These are phyloP conservation scores for Epichloe gansuensis DNA, from an alignment of 2,329 filamentous ascomycete genomes.

Conservation along the genomic window DNA sequence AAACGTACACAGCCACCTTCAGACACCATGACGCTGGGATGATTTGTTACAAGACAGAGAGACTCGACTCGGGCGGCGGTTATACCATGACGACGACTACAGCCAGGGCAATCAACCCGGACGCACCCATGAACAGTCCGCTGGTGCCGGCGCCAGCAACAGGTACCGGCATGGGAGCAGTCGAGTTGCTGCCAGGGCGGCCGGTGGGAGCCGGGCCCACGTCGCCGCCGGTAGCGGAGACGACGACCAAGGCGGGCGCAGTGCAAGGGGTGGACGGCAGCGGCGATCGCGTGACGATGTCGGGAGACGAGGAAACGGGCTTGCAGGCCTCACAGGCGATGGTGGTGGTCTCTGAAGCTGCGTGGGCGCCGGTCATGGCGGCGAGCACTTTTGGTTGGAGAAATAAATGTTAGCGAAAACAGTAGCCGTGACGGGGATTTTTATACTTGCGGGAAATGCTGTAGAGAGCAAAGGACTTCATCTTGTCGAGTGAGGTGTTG, in stretches of 20 bases:
- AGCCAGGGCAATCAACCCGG: not conserved
- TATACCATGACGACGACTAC: not conserved
- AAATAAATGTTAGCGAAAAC: not conserved
- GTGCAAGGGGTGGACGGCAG: conserved; percentile 6
- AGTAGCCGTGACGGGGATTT: too few species aligned
- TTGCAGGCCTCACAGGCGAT: conserved; percentile 5
- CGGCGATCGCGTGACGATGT: conserved; percentile 8
- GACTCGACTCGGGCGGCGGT: too few species aligned
- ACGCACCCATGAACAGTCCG: not conserved
- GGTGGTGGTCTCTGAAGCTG: conserved; percentile 1
- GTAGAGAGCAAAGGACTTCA: not conserved
- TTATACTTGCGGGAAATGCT: not conserved
- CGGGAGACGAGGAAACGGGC: conserved; percentile 5
- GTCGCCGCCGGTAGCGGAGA: not conserved
- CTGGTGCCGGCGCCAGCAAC: not conserved
- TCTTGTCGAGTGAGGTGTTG: not conserved
- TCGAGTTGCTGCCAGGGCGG: not conserved
- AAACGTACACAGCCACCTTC: fast-evolving
- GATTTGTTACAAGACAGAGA: not conserved
- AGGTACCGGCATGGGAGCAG: not conserved
- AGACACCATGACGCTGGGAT: not conserved
- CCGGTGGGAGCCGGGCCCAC: not conserved
- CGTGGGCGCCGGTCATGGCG: not conserved
- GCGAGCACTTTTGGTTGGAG: not conserved
- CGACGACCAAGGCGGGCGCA: conserved; percentile 4